These are phyloP conservation scores for Castanea mollissima DNA, from an alignment of 306 rosid genomes.

Conservation along the genomic window DNA sequence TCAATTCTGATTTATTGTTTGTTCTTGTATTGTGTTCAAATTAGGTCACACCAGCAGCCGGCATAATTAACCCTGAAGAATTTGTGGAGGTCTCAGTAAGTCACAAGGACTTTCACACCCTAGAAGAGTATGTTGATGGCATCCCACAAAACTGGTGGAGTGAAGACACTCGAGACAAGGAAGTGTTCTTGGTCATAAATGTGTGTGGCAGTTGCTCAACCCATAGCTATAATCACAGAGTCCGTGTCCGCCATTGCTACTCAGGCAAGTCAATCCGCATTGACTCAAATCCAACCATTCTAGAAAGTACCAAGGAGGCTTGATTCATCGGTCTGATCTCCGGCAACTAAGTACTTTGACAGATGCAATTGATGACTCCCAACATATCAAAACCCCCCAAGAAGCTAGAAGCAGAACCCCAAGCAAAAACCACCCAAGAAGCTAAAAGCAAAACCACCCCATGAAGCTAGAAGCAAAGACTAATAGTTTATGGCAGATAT, in stretches of 20 bases:
- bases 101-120: conserved; percentile 61
- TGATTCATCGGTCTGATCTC: conserved; percentile 24
- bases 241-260: conserved; percentile 69
- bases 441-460: not conserved
- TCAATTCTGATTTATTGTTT: not conserved
- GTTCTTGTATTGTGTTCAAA: conserved; percentile 12
- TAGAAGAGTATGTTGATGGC: conserved; percentile 72
- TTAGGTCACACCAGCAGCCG: conserved; percentile 79
- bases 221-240: conserved; percentile 38
- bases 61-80: conserved; percentile 77
- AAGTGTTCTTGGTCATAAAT: conserved; percentile 59
- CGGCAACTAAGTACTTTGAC: conserved; percentile 11
- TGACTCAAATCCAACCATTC: conserved; percentile 55
- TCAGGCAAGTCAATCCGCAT: conserved; percentile 47
- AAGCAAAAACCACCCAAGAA: not conserved
- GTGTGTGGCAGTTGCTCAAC: conserved; percentile 69
- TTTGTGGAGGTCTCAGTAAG: conserved; percentile 61
- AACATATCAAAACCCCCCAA: conserved; percentile 15
- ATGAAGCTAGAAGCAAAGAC: not conserved
- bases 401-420: not conserved
- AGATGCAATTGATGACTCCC: conserved; percentile 14
- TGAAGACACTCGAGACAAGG: conserved; percentile 84
- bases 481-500: not conserved
- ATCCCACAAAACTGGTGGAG: conserved; percentile 80
- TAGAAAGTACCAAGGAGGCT: conserved; percentile 42